A percentile compares a stretch with the other conserved stretches of the same genome.
Conservation (phyloP, 1,284 basidiomycete genomes). For the Ganoderma sp. region DNA sequence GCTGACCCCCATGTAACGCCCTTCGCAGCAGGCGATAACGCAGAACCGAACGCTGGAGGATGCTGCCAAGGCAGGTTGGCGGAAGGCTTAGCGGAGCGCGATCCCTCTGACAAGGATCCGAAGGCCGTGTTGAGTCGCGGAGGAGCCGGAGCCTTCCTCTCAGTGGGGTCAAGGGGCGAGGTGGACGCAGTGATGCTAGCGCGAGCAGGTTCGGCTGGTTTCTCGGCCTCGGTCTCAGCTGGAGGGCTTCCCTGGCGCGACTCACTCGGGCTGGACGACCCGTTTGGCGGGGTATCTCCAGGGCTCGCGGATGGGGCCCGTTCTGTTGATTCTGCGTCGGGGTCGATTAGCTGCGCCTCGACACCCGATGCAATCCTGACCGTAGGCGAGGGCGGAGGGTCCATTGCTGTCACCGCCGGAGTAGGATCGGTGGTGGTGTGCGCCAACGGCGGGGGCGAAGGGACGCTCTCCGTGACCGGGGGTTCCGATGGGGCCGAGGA, state of each 20-base stretch:
- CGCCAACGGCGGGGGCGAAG: not conserved
- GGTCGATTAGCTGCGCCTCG: constrained; percentile 5
- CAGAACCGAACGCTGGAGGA: not conserved
- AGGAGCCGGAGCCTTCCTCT: not conserved
- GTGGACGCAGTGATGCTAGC: not conserved
- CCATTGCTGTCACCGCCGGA: not conserved
- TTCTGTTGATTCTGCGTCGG: not conserved
- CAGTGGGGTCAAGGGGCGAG: not conserved
- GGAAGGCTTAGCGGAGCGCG: not conserved
- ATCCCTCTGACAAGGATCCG: not conserved
- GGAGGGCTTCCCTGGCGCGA: constrained; percentile 9
- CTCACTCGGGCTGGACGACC: not conserved
- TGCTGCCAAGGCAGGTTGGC: not conserved
- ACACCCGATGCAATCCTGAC: constrained; percentile 4
- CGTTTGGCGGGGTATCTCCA: not conserved
- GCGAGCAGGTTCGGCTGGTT: not conserved
- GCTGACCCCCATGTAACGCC: too few species aligned
- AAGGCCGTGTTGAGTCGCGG: not conserved
- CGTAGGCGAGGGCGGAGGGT: constrained; percentile 7
- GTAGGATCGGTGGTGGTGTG: not conserved
- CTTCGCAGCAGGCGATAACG: not conserved
- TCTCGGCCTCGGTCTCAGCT: not conserved
- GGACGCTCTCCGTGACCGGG: not conserved
- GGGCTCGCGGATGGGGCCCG: constrained; percentile 7
- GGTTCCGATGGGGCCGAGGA: too few species aligned